Evolutionary conservation across 257 asterid genomes (phyloP).

Genomic region (Solanum gandarillasii): DNA sequence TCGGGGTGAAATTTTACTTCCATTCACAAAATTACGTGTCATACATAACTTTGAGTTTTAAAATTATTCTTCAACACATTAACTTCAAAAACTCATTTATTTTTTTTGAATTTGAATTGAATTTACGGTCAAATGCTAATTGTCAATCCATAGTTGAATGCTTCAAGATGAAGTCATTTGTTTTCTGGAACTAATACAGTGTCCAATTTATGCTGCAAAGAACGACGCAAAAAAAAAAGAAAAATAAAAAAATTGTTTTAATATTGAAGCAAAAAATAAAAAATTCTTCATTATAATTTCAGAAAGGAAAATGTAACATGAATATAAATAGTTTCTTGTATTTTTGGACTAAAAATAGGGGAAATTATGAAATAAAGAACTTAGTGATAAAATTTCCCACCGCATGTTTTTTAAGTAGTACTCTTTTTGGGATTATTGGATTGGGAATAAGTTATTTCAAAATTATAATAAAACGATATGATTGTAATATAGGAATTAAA

Average conservation of each 20-base stretch:
- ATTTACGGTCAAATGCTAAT: not conserved
- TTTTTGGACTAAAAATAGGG: not conserved
- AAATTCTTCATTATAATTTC: too few species aligned
- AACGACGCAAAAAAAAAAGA: too few species aligned
- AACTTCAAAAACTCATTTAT: too few species aligned
- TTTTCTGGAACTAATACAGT: not conserved
- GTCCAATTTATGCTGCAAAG: too few species aligned
- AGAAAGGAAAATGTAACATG: not conserved
- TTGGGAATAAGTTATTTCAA: not conserved
- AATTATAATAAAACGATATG: not conserved
- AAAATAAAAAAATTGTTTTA: too few species aligned
- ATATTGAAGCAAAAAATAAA: not conserved
- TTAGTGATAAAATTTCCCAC: not conserved
- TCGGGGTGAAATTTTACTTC: not conserved
- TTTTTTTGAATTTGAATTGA: not conserved
- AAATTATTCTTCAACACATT: not conserved
- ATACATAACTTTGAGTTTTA: too few species aligned
- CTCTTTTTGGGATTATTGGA: too few species aligned
- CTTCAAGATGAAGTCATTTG: not conserved
- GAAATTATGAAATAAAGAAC: not conserved
- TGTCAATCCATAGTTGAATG: not conserved
- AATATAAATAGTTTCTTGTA: not conserved
- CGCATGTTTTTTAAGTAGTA: not conserved
- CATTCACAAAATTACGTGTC: not conserved
- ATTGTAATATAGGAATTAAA: not conserved